Base-by-base conservation (phyloP, 352 stramenopile species). In the Phytophthora aleatoria region DNA sequence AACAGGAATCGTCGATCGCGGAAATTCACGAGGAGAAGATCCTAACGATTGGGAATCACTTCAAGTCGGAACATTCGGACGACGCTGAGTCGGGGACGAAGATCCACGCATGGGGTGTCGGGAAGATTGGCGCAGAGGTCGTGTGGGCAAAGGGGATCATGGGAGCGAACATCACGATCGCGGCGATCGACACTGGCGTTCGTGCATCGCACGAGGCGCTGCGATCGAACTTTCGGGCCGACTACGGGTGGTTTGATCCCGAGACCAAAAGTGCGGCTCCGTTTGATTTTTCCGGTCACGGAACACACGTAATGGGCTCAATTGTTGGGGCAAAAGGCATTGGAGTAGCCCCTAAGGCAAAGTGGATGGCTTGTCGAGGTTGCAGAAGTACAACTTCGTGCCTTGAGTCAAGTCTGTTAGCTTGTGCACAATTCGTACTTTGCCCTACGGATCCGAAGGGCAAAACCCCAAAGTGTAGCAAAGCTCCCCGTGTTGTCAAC, bases 391-490 rank as follows among this genome's bases (percentile, higher is more conserved):
- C 48, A 43, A 64, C 42, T 9, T 65, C 43, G 16, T 77, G 68
- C n/a, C 44, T 61, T 15, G 61, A 76, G 52, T 69, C 64, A 35
- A 73, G 64, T 33, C 51, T 89, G 10, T 41, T 89, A n/a, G 51
- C 61, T n/a, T 87, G 76, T 49, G 60, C 64, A 5, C 71, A 89
- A 68, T 89, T 81, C 47, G 67, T 89, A 27, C 20, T 81, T 36
- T 89, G 80, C 44, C 80, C 78, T 2, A 84, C 76, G 1, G 69
- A 86, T 59, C 38, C 61, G 10, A 61, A 57, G 6, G 75, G 77
- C 20, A 61, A 35, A 9, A 75, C 73, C 13, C 24, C 49, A 31
- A 57, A 81, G 41, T 89, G 79, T 45, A 73, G 64, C 30, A 80
- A 85, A 56, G 71, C 71, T 2, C 76, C 76, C 12, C 64, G 71